Evolutionary conservation across 257 asterid genomes (phyloP).

Genomic region (Echites panduratus): DNA sequence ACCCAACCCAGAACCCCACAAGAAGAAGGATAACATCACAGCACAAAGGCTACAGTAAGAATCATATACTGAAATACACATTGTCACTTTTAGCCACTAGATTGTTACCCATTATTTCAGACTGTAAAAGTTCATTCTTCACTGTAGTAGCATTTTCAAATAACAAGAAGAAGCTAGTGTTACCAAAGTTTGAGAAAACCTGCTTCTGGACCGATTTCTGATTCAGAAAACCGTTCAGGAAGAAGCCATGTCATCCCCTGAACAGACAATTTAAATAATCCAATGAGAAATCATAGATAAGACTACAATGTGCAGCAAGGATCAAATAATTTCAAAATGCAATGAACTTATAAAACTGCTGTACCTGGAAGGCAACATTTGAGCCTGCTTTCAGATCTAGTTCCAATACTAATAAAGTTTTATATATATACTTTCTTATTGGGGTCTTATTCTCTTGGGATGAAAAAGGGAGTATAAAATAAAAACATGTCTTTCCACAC

Average conservation of each 20-base stretch:
- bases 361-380: background rate
- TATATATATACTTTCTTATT: too few species aligned
- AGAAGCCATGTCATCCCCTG: constrained; percentile 99
- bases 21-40: background rate
- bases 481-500: background rate
- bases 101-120: background rate
- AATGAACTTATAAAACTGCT: background rate
- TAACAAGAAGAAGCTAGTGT: constrained; percentile 65
- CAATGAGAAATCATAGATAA: constrained; percentile 7
- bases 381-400: background rate
- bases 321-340: background rate
- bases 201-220: constrained; percentile 90
- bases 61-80: background rate
- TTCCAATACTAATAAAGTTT: background rate
- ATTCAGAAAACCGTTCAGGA: constrained; percentile 92
- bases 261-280: constrained; percentile 15
- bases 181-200: constrained; percentile 71
- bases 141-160: constrained; percentile 19
- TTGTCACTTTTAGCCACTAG: background rate
- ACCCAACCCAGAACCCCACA: background rate
- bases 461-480: background rate
- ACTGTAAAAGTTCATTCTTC: constrained; percentile 2
- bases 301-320: background rate
- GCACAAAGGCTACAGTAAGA: background rate
- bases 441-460: background rate